Conservation (phyloP, 1,284 basidiomycete species). For the Gomphus bonarii region DNA sequence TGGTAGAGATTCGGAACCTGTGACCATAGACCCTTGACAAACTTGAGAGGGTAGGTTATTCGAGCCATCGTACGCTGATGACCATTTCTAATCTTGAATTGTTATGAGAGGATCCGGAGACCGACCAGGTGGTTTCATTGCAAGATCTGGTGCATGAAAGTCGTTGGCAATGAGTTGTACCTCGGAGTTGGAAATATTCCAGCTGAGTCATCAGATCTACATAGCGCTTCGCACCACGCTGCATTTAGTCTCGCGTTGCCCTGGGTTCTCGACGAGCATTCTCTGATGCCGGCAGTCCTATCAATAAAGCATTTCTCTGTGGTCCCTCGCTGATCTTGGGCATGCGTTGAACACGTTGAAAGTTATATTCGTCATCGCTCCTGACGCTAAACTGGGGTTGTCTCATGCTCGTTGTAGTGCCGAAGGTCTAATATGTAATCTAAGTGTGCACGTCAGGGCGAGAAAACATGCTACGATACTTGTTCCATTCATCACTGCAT, state of each 20-base stretch:
- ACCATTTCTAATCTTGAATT: not conserved
- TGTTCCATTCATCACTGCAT: not conserved
- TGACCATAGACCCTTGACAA: not conserved
- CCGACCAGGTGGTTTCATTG: not conserved
- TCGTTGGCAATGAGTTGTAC: not conserved
- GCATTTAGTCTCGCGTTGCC: not conserved
- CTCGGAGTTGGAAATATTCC: not conserved
- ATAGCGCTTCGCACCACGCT: not conserved
- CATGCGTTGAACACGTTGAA: constrained; percentile 5
- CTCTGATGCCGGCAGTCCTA: no score
- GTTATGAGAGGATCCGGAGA: not conserved
- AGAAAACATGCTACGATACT: not conserved
- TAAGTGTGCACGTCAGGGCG: not conserved
- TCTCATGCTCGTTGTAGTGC: not conserved
- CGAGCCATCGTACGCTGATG: not conserved
- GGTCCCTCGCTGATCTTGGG: not conserved
- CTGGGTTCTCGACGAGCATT: no score
- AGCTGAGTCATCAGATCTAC: not conserved
- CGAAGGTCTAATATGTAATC: not conserved
- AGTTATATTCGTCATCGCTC: not conserved
- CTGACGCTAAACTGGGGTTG: not conserved
- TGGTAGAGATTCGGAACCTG: not conserved
- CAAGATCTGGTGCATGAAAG: not conserved
- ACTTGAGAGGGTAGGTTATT: not conserved
- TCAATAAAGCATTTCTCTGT: not conserved